Base-by-base conservation (phyloP, 1,139 yeast species). In the Magnusiomyces sp. region DNA sequence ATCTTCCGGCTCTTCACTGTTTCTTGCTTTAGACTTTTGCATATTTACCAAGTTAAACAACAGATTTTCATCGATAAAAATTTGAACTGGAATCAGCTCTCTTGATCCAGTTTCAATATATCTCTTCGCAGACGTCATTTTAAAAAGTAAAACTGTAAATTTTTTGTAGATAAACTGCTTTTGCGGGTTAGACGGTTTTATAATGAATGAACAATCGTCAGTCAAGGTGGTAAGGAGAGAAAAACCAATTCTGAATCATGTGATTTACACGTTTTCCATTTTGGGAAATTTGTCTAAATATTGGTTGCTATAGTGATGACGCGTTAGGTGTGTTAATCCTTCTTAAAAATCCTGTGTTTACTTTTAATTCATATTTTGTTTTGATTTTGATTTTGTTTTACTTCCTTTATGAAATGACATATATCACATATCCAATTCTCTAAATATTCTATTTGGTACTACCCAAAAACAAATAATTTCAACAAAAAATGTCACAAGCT, bases 401-500 rank as follows among this genome's bases (percentile, higher is more conserved):
- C 7, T 34, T 16, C 10, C 4, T 34, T 16, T 34, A 4, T 34
- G 38, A n/a, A 34, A 4, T 4, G 29, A 5, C 29, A 34, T 34
- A 34, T 34, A 4, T n/a, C 5, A 4, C 6, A 34, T n/a, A n/a
- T 34, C 38, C 5, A 9, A 9, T 9, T 34, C 10, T 5, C 5
- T 23, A 5, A 23, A 16, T 14, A 14, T 38, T 4, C 20, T 38
- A 14, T 6, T 7, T 38, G 5, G 5, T 38, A 16, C 41, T 38
- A 3, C 13, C 17, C n/a, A 4, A 38, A 5, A 14, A 14, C 41
- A 14, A 38, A 14, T 38, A n/a, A 41, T 27, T 23, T 41, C 34
- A 34, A 34, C 19, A 13, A 13, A 23, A 16, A 19, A 36, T 37
- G 43, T 40, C 43, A n/a, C 43, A 40, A 29, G 27, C 43, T n/a